These are phyloP conservation scores for Penicillium digitatum DNA, from an alignment of 2,329 filamentous ascomycete genomes.

Conservation along the genomic window DNA sequence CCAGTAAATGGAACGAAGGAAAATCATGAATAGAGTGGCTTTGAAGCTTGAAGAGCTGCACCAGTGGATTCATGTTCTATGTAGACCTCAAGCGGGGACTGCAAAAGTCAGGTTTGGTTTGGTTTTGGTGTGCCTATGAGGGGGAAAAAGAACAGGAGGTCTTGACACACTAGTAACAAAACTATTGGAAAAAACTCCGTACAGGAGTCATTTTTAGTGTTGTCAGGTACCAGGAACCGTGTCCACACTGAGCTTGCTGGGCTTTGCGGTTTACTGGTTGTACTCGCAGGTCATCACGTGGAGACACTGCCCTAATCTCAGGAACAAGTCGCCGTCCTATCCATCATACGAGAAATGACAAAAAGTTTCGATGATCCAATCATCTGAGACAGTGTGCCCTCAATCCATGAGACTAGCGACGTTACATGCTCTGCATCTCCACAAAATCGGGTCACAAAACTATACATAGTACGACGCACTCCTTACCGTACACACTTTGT, in stretches of 20 bases:
- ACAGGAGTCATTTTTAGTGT: neutral
- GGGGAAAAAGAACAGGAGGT: neutral
- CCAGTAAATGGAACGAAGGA: neutral
- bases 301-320: constrained; percentile 5
- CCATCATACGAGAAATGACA: neutral
- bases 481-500: neutral
- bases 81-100: neutral
- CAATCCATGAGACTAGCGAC: neutral
- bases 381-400: neutral
- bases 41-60: neutral
- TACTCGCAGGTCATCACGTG: neutral
- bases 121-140: neutral
- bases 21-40: neutral
- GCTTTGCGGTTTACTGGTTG: neutral
- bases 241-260: neutral
- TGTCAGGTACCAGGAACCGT: neutral
- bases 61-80: neutral
- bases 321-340: neutral
- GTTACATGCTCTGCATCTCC: neutral
- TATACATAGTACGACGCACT: neutral
- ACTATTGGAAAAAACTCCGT: neutral
- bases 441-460: neutral
- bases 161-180: neutral
- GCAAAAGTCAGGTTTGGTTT: neutral
- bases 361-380: constrained; percentile 4